A percentile compares a stretch with the other conserved stretches of the same genome.
Conservation (phyloP, 805 yeast species). For the Kodamaea nitidulidarum region DNA sequence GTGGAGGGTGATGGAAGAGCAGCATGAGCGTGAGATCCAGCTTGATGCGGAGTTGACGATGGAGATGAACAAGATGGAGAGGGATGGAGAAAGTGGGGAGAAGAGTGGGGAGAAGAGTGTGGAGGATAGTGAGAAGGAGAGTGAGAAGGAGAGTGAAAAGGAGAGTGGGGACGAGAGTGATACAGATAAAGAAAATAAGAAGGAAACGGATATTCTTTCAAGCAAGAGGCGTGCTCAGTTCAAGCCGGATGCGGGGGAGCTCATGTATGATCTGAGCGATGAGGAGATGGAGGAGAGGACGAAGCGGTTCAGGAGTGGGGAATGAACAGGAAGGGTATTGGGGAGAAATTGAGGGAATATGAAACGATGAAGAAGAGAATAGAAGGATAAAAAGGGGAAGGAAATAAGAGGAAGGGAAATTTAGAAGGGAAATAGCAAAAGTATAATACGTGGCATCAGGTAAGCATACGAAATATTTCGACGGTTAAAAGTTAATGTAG, state of each 20-base stretch:
- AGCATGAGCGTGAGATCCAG: not conserved
- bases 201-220: not conserved
- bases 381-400: not conserved
- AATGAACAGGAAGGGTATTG: not conserved
- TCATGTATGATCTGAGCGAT: conserved; percentile 10
- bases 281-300: conserved; percentile 1
- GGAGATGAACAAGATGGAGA: conserved; percentile 2
- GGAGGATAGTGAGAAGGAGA: not conserved
- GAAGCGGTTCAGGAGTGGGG: not conserved
- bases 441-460: too few relatives aligned
- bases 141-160: not conserved
- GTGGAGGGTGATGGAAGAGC: conserved; percentile 9
- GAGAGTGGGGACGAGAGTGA: not conserved
- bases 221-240: conserved; percentile 11
- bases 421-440: not conserved
- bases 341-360: not conserved
- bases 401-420: not conserved
- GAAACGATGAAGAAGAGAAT: not conserved
- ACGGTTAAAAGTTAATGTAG: too few relatives aligned
- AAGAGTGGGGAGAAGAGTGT: not conserved
- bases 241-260: conserved; percentile 12
- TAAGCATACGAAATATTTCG: too few relatives aligned
- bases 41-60: conserved; percentile 5
- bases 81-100: not conserved
- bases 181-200: too few relatives aligned